A percentile compares a stretch with the other conserved stretches of the same genome.
These are phyloP conservation scores for Podospora pseudoanserina DNA, from an alignment of 495 filamentous ascomycete genomes.

Conservation along the genomic window DNA sequence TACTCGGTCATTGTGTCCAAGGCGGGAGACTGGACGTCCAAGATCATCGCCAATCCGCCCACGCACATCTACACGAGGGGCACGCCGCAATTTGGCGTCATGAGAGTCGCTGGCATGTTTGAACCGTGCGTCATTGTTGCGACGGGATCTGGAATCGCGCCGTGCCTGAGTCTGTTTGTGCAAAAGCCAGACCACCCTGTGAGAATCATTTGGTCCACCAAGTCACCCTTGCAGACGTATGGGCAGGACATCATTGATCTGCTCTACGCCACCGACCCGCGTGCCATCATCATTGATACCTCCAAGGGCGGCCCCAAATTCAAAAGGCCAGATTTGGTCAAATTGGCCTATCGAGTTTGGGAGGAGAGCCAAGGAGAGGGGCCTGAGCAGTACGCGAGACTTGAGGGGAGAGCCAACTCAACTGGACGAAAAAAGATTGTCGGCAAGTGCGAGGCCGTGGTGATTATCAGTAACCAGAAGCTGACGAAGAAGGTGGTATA, in stretches of 20 bases:
- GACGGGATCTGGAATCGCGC: conserved; percentile 80
- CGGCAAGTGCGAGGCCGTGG: conserved; percentile 62
- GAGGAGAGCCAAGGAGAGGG: conserved; percentile 55
- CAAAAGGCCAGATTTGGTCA: conserved; percentile 49
- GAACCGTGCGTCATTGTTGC: conserved; percentile 66
- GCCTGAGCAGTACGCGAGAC: conserved; percentile 57
- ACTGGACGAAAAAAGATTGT: conserved; percentile 55
- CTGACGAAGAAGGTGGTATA: conserved; percentile 70
- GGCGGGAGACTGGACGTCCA: conserved; percentile 79
- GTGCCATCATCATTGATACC: conserved; percentile 51
- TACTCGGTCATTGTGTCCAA: conserved; percentile 73
- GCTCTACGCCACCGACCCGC: conserved; percentile 43
- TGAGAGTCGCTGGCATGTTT: conserved; percentile 70
- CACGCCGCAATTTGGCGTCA: conserved; percentile 61
- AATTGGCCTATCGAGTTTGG: conserved; percentile 55
- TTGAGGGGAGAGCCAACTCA: conserved; percentile 49
- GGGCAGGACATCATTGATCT: conserved; percentile 42
- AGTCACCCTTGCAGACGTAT: conserved; percentile 43
- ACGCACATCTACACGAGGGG: conserved; percentile 55
- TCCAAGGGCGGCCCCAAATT: conserved; percentile 28
- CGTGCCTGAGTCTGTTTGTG: conserved; percentile 52
- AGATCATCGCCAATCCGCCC: conserved; percentile 59
- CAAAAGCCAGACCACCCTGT: conserved; percentile 37
- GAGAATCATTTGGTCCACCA: conserved; percentile 51
- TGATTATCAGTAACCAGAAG: conserved; percentile 71